Conservation (phyloP, 768 basidiomycete species). For the Leccinum subgranulosum region DNA sequence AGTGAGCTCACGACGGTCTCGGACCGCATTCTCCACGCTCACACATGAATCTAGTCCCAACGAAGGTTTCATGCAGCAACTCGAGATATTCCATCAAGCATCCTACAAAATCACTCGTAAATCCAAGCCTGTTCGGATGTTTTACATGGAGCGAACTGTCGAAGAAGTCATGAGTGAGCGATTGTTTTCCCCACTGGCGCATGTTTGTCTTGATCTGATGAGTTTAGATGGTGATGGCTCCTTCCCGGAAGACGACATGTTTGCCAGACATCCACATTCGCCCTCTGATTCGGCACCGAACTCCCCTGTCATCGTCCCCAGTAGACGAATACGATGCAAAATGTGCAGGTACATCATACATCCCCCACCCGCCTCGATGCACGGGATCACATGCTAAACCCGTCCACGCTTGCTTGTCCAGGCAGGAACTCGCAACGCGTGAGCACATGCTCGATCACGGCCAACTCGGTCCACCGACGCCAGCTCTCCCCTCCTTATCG, state of each 20-base stretch:
- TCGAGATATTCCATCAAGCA: slow-evolving; percentile 74
- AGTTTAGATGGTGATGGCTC: slow-evolving; percentile 71
- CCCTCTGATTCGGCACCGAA: slow-evolving; percentile 58
- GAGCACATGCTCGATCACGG: slow-evolving; percentile 94
- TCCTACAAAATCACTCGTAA: slow-evolving; percentile 62
- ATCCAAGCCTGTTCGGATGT: slow-evolving; percentile 74
- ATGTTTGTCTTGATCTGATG: slow-evolving; percentile 5
- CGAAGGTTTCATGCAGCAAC: slow-evolving; percentile 73
- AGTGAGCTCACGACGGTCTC: slow-evolving; percentile 46
- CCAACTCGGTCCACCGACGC: slow-evolving; percentile 68
- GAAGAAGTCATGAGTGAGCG: slow-evolving; percentile 77
- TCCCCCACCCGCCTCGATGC: background rate
- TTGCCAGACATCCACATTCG: slow-evolving; percentile 68
- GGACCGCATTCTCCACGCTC: background rate
- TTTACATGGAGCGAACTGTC: slow-evolving; percentile 75
- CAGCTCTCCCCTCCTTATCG: slow-evolving; percentile 41
- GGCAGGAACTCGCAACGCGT: slow-evolving; percentile 82
- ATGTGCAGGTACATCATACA: slow-evolving; percentile 68
- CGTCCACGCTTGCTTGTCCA: background rate
- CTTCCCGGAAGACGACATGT: slow-evolving; percentile 63
- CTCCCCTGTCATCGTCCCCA: slow-evolving; percentile 53
- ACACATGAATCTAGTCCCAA: slow-evolving; percentile 63
- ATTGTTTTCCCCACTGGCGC: background rate
- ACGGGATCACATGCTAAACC: background rate
- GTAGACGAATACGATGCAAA: slow-evolving; percentile 81